Base-by-base conservation (phyloP, 2,329 filamentous ascomycete species). In the Cladosporium cucumerinum region DNA sequence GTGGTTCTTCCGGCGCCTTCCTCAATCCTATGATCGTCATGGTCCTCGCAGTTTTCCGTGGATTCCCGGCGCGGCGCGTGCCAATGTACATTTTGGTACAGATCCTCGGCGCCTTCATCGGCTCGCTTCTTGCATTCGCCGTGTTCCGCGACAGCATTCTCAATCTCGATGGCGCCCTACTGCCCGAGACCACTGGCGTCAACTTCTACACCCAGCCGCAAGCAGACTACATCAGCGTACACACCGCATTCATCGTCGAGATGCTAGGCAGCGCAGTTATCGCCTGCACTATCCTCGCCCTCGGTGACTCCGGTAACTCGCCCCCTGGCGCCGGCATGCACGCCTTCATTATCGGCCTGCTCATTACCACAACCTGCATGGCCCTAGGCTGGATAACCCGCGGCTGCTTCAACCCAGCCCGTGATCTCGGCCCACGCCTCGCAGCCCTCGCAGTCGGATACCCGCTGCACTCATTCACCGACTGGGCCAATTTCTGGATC, bases 61-160 rank as follows among this genome's bases (percentile, higher is more conserved):
- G 82, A 0, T 85, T 87, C 49, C 84, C 84, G 0, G 80, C 82
- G 61, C 73, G 78, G 5, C 81, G 84, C 71, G 78, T 84, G 5
- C 76, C 82, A 1, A 74, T 80, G 5, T 87, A 86, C 67, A 78
- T 84, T 10, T 66, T 79, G 1, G 82, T 84, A 18, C 84, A 87
- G 68, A 75, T 85, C 58, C 69, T 86, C 0, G 84, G 81, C 1
- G 84, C 83, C 1, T 82, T 86, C 60, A 72, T 78, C 30, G 85
- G 84, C 1, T 75, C 73, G 14, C 70, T 84, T 25, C 74, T 83
- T 30, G 79, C 83, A 0, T 82, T 79, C 64, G 78, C 77, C 2
- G 68, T 82, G 26, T 82, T 79, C 70, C 71, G 76, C 21, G 77
- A 79, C 30, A 71, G 74, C 21, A 76, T 79, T 48, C 58, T 75